Percentiles rank a stretch among this genome's conserved stretches.
Evolutionary conservation across 139 green algal species (phyloP).

Genomic region (Haematococcus lacustris): DNA sequence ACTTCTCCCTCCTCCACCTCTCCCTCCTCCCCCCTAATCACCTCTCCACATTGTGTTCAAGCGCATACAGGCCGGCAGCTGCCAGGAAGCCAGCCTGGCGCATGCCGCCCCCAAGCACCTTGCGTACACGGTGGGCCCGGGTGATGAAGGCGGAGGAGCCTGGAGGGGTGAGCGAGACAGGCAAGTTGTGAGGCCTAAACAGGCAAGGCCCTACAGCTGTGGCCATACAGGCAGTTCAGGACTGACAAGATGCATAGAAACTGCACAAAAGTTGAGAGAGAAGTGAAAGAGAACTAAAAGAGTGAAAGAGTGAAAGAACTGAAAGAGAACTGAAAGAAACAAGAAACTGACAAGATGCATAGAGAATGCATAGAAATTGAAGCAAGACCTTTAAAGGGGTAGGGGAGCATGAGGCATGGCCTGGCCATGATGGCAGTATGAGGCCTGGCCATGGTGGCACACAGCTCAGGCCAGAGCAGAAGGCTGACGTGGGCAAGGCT

Average conservation of each 20-base stretch:
- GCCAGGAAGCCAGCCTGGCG: constrained; percentile 56
- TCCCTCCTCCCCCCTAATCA: constrained; percentile 1
- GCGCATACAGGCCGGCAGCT: constrained; percentile 34
- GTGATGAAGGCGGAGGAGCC: constrained; percentile 16
- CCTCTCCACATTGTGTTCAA: constrained; percentile 32
- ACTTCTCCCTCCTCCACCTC: too few species aligned
- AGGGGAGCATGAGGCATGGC: too few species aligned
- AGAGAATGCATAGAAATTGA: too few species aligned
- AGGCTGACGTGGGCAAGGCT: too few species aligned
- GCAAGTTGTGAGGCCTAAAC: background rate
- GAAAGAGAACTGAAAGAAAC: too few species aligned
- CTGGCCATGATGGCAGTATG: too few species aligned
- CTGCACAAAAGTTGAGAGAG: background rate
- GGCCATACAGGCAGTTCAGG: background rate
- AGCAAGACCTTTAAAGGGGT: too few species aligned
- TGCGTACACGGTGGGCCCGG: constrained; percentile 33
- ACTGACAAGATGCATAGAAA: background rate
- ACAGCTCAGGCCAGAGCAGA: too few species aligned
- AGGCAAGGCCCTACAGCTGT: background rate
- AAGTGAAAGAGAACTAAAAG: background rate
- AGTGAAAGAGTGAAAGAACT: background rate
- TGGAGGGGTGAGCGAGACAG: background rate
- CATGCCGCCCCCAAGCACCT: constrained; percentile 68
- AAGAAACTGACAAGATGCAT: too few species aligned
- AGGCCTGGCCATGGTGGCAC: too few species aligned